Conservation (phyloP, 164 flowering plant species). For the Vitis amurensis region DNA sequence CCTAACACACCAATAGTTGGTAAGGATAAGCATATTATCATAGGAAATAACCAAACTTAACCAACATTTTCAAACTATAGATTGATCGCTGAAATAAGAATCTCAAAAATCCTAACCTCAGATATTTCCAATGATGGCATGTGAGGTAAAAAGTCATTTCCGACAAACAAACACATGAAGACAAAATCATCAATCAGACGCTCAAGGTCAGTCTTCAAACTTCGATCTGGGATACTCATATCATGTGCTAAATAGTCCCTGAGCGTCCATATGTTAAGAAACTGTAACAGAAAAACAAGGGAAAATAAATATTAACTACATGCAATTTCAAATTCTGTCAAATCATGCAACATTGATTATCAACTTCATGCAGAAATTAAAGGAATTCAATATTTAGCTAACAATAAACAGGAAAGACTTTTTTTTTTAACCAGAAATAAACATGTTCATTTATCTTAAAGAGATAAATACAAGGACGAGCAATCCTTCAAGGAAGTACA, state of each 20-base stretch:
- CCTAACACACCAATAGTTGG: no score
- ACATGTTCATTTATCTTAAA: no score
- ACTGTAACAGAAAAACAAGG: constrained; percentile 31
- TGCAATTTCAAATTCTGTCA: no score
- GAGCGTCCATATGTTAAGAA: constrained; percentile 51
- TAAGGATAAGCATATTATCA: no score
- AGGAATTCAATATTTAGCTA: background rate
- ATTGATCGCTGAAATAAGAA: background rate
- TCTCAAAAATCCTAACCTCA: constrained; percentile 33
- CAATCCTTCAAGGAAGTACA: no score
- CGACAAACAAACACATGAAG: constrained; percentile 59
- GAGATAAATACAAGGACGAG: no score
- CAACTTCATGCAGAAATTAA: no score
- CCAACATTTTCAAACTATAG: no score
- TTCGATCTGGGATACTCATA: constrained; percentile 33
- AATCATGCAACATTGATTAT: no score
- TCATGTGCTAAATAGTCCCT: constrained; percentile 49
- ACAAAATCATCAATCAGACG: constrained; percentile 65
- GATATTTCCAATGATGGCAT: constrained; percentile 51
- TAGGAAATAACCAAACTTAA: no score
- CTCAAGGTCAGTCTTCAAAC: constrained; percentile 35
- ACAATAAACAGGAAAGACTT: background rate
- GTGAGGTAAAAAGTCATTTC: constrained; percentile 69
- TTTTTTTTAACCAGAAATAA: no score
- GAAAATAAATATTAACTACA: no score